Percentiles rank a stretch among this genome's conserved stretches.
phyloP scores from a whole-genome alignment of 805 yeast species.

The Candida qinlingensis region DNA sequence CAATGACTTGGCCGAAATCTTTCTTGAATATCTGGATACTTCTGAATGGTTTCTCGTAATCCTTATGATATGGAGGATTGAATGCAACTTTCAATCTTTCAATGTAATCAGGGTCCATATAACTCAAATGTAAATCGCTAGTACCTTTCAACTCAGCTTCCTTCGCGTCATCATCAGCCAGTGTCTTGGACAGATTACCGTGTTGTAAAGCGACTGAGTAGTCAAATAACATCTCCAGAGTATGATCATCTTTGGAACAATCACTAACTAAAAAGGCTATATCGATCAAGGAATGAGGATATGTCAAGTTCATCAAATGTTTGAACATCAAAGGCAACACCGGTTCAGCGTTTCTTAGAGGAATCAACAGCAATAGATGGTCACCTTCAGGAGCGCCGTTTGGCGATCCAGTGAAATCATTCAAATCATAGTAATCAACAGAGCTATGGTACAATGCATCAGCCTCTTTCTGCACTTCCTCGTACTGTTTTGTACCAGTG shows the following conservation, averaged over 20 bases:
- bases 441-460: slow-evolving; percentile 39
- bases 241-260: slow-evolving; percentile 62
- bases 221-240: slow-evolving; percentile 59
- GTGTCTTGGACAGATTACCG: slow-evolving; percentile 51
- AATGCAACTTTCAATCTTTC: slow-evolving; percentile 54
- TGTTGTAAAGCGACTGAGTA: slow-evolving; percentile 65
- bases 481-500: slow-evolving; percentile 23
- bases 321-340: slow-evolving; percentile 80
- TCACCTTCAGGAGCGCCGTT: slow-evolving; percentile 51
- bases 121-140: slow-evolving; percentile 56
- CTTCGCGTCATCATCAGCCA: slow-evolving; percentile 37
- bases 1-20: slow-evolving; percentile 79
- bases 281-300: slow-evolving; percentile 76
- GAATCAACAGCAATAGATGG: slow-evolving; percentile 63
- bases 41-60: slow-evolving; percentile 66
- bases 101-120: slow-evolving; percentile 64
- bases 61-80: slow-evolving; percentile 58
- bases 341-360: slow-evolving; percentile 71
- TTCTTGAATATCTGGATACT: slow-evolving; percentile 74
- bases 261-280: slow-evolving; percentile 78
- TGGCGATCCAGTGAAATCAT: slow-evolving; percentile 47
- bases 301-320: slow-evolving; percentile 80
- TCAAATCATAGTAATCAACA: slow-evolving; percentile 59
- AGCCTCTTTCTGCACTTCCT: slow-evolving; percentile 23
- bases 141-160: slow-evolving; percentile 44